Evolutionary conservation across 2,329 filamentous ascomycete genomes (phyloP).

Genomic region (Apiospora sp.): DNA sequence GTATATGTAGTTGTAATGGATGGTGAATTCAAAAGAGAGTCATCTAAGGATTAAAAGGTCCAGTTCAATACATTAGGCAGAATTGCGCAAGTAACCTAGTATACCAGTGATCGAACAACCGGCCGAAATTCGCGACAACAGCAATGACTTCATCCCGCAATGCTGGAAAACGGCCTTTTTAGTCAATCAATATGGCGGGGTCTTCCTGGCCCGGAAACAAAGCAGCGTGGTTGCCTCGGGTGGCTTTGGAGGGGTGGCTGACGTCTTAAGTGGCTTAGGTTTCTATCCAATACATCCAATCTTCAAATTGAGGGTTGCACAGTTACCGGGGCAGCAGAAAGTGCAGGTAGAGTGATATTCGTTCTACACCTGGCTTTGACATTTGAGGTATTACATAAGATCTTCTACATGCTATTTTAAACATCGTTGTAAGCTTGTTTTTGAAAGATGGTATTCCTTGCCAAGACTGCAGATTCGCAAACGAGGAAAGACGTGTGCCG

Average conservation of each 20-base stretch:
- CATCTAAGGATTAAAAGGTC: not conserved
- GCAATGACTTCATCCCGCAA: slow-evolving; percentile 38
- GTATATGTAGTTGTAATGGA: not conserved
- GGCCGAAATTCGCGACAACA: slow-evolving; percentile 10
- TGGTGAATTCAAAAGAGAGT: not conserved
- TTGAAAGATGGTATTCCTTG: not conserved
- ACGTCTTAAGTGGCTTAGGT: not conserved
- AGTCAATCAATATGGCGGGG: slow-evolving; percentile 8
- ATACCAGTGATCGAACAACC: not conserved
- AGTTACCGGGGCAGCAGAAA: not conserved
- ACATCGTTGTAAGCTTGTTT: not conserved
- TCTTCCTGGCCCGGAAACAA: not conserved
- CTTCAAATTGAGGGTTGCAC: not conserved
- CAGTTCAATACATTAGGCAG: not conserved
- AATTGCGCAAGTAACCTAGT: not conserved
- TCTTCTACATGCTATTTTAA: not conserved
- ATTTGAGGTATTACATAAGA: not conserved
- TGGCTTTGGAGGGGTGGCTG: slow-evolving; percentile 9
- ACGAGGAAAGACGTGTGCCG: not conserved
- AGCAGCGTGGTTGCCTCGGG: not conserved
- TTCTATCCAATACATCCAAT: not conserved
- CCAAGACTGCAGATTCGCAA: not conserved
- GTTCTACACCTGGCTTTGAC: too few relatives aligned
- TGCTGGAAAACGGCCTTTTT: not conserved
- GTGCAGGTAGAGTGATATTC: too few relatives aligned